Conservation (phyloP, 768 basidiomycete species). For the Pulveroboletus frians region DNA sequence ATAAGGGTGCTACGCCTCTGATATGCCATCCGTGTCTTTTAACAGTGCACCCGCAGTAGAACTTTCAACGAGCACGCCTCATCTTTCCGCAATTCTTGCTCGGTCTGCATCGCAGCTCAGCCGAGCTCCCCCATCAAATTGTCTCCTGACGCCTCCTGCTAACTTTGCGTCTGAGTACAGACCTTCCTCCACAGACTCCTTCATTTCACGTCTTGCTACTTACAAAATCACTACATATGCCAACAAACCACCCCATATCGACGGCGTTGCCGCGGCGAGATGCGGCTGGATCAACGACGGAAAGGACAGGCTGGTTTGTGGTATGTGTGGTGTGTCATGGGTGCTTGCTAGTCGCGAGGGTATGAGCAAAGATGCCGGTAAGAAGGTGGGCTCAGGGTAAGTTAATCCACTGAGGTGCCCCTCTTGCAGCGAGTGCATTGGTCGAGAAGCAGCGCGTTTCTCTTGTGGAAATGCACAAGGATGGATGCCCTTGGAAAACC, state of each 20-base stretch:
- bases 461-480: conserved; percentile 68
- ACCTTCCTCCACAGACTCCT: conserved; percentile 71
- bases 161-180: conserved; percentile 56
- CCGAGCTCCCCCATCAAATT: conserved; percentile 47
- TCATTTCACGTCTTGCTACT: conserved; percentile 68
- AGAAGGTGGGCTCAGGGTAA: conserved; percentile 34
- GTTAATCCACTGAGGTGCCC: conserved; percentile 12
- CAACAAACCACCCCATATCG: conserved; percentile 67
- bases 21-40: neutral
- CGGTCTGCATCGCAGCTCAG: conserved; percentile 52
- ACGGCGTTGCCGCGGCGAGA: conserved; percentile 75
- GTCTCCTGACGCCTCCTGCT: conserved; percentile 24
- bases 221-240: conserved; percentile 78
- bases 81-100: conserved; percentile 65
- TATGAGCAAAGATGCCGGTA: conserved; percentile 75
- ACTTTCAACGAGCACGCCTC: conserved; percentile 58
- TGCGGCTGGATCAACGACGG: conserved; percentile 84
- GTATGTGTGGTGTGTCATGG: conserved; percentile 69
- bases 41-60: conserved; percentile 15
- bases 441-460: conserved; percentile 67
- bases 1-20: neutral
- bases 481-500: conserved; percentile 79
- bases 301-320: conserved; percentile 72
- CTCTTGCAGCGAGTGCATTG: conserved; percentile 52
- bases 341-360: conserved; percentile 64